phyloP scores from a whole-genome alignment of 1,284 basidiomycete genomes.

The Trametes polyzona region DNA sequence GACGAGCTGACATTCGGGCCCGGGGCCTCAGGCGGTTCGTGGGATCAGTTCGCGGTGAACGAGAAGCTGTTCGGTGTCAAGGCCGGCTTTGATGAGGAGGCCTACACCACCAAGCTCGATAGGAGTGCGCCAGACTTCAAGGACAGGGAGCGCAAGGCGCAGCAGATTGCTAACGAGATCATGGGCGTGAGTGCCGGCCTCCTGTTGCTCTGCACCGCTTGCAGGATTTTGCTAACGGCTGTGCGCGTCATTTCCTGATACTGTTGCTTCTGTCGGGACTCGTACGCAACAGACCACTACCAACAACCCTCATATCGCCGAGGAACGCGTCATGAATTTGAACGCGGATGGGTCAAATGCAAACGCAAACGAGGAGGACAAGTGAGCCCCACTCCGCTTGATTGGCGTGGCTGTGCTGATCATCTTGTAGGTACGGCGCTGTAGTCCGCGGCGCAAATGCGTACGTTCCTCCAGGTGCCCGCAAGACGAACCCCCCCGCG shows the following conservation, averaged over 20 bases:
- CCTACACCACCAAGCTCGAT: conserved; percentile 96
- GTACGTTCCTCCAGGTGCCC: conserved; percentile 91
- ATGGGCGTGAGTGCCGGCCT: conserved; percentile 60
- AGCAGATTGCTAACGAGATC: conserved; percentile 91
- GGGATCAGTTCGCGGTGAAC: conserved; percentile 98
- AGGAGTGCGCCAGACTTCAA: conserved; percentile 84
- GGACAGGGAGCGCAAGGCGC: conserved; percentile 88
- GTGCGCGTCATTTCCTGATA: neutral
- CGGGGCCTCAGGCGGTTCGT: conserved; percentile 52
- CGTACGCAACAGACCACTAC: conserved; percentile 63
- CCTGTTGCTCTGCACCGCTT: neutral
- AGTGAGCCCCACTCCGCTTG: conserved; percentile 53
- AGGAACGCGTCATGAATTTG: conserved; percentile 79
- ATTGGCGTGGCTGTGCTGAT: conserved; percentile 22
- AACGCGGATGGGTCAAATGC: conserved; percentile 66
- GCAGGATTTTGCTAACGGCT: neutral
- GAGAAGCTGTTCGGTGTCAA: conserved; percentile 92
- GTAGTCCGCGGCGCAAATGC: conserved; percentile 89
- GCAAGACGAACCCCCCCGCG: conserved; percentile 44
- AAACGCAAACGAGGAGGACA: conserved; percentile 91
- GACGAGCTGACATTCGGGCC: conserved; percentile 76
- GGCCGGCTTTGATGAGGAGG: conserved; percentile 91
- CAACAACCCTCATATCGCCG: conserved; percentile 86
- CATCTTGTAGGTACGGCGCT: conserved; percentile 78
- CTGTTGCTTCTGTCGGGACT: neutral